Evolutionary conservation across 2,329 filamentous ascomycete species (phyloP).

Genomic region (Cercospora sp.): DNA sequence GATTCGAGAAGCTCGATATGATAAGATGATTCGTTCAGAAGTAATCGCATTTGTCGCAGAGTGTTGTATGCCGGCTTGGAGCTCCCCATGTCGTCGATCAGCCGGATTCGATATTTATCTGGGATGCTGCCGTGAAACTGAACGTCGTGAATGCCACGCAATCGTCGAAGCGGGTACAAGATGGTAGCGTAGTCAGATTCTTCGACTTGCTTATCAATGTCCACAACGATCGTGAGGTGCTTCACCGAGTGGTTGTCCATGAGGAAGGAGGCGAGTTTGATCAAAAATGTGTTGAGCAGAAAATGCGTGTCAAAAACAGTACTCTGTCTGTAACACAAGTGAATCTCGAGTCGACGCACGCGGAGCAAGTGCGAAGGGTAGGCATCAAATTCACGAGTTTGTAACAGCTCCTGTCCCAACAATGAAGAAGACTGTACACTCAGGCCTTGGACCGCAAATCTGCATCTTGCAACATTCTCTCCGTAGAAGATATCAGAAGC

Average conservation of each 20-base stretch:
- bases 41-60: background rate
- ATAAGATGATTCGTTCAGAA: background rate
- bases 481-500: slow-evolving; percentile 11
- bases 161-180: background rate
- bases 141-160: background rate
- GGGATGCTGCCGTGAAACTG: background rate
- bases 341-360: background rate
- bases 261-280: background rate
- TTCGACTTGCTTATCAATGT: background rate
- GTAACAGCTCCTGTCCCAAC: too few species aligned
- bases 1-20: background rate
- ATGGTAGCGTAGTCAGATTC: background rate
- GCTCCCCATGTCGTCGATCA: background rate
- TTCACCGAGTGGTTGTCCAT: background rate
- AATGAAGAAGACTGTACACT: too few species aligned
- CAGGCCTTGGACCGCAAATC: background rate
- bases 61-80: background rate
- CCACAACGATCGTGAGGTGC: background rate
- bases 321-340: background rate
- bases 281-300: background rate
- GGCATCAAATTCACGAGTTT: too few species aligned
- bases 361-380: background rate
- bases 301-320: background rate
- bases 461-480: background rate
- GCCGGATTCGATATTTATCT: background rate